Base-by-base conservation (phyloP, 1,139 yeast genomes). In the Protomyces inundatus region DNA sequence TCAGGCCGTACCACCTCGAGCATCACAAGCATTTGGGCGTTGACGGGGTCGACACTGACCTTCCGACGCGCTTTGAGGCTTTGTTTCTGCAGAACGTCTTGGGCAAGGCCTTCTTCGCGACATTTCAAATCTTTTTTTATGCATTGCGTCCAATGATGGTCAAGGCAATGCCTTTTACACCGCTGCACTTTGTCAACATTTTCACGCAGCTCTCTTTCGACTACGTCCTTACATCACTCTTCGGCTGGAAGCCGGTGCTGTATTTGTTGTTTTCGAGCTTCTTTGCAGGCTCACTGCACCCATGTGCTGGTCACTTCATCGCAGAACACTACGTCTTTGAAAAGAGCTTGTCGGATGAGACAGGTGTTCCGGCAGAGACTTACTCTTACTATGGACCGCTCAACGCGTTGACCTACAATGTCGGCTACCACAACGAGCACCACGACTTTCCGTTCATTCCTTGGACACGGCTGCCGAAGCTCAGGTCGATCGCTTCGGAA, bases 11-110 rank as follows among this genome's bases (percentile, higher is more conserved):
- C 74, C 97, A 90, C 72, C 89, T 89, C 73, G 79, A 90, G 57
- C 97, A 90, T 72, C 97, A 90, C 76, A 90, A 90, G 74, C 90
- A 87, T 71, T 76, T 88, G 73, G 97, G 97, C n/a, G 96, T 90
- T 73, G 87, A 84, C 69, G 79, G 81, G 59, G 84, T 84, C 71
- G 97, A 90, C 74, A 87, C 97, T 0, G 97, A 90, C 74, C 79
- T 90, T 68, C 97, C 97, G 48, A 90, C 97, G 0, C 74, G 76
- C 48, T 79, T 84, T 45, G 97, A 90, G 74, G 95, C 95, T 0
- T 64, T 86, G 3, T 73, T 90, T 9, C 79, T 90, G 63, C 86
- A 91, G 37, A 87, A 84, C 68, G 83, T 89, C 2, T 80, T 89
- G 54, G 97, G 97, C 1, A 90, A 90, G 75, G 88, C 93, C 0